Evolutionary conservation across 768 basidiomycete species (phyloP), one percentile per base, ranked within the genome.

Genomic region (Leccinellum albellum): DNA sequence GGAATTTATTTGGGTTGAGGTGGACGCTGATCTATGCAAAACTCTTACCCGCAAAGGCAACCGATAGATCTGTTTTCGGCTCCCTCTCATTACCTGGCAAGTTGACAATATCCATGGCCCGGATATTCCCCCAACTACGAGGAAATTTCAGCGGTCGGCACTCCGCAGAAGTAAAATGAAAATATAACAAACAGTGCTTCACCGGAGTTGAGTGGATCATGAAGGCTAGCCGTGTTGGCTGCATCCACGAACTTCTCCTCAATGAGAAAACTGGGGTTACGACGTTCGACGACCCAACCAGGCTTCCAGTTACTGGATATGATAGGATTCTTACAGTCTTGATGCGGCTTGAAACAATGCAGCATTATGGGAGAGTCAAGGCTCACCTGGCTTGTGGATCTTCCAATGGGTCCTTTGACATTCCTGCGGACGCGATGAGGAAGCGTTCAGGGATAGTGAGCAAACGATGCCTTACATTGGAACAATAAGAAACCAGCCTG

Each of bases 401-500:
- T 46, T 54, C 78, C 78, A 79, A 54, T 79, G 79, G n/a, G 37
- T 60, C 20, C 40, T 64, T 61, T 80, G 79, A 55, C 79, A 80
- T 42, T 70, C 73, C 76, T 78, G 49, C 13, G n/a, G 10, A 7
- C 6, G 17, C 5, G 7, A 8, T 47, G 7, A 32, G 8, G 37
- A 13, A 52, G n/a, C 24, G 13, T 29, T 20, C 3, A n/a, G n/a
- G 15, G 12, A 23, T 14, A 6, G 14, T 12, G 35, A 6, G 4
- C 48, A 32, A 29, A 55, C 3, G 23, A 6, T 20, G 2, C 6
- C 47, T 40, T 46, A 63, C 68, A 56, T 66, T 74, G 10, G 79
- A 80, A 60, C 79, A 80, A 57, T 80, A 80, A 20, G 73, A 74
- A 3, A 79, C 77, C 14, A 79, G 61, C 50, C 59, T 72, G 61